Conservation (phyloP, 2,329 filamentous ascomycete species). For the Hansfordia pulvinata region DNA sequence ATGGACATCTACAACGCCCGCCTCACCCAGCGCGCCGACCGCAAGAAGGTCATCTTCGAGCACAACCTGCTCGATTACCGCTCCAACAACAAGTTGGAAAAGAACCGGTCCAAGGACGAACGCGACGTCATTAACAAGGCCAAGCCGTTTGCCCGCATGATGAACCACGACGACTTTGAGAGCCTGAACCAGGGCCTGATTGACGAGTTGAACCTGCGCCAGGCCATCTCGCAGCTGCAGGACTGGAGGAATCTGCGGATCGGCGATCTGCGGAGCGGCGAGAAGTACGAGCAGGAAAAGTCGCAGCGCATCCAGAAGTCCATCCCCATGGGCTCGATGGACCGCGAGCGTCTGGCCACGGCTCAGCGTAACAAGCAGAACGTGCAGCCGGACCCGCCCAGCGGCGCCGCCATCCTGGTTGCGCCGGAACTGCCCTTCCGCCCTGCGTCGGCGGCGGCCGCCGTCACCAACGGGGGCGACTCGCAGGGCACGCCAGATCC, state of each 20-base stretch:
- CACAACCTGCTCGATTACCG: slow-evolving; percentile 88
- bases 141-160: slow-evolving; percentile 92
- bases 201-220: slow-evolving; percentile 80
- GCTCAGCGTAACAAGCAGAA: slow-evolving; percentile 56
- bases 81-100: slow-evolving; percentile 79
- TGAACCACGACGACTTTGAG: slow-evolving; percentile 87
- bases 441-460: slow-evolving; percentile 17
- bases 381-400: slow-evolving; percentile 54
- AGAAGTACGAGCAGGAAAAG: slow-evolving; percentile 90
- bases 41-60: slow-evolving; percentile 95
- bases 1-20: slow-evolving; percentile 97
- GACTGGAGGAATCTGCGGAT: slow-evolving; percentile 86
- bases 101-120: slow-evolving; percentile 93
- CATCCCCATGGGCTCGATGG: slow-evolving; percentile 67
- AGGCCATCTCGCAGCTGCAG: slow-evolving; percentile 81
- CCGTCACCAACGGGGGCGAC: slow-evolving; percentile 11
- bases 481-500: slow-evolving; percentile 11
- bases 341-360: slow-evolving; percentile 63
- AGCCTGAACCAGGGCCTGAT: slow-evolving; percentile 72
- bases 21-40: slow-evolving; percentile 77
- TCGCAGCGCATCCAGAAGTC: slow-evolving; percentile 55
- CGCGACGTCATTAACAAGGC: slow-evolving; percentile 81
- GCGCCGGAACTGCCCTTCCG: slow-evolving; percentile 64
- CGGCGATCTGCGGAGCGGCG: slow-evolving; percentile 69
- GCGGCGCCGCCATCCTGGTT: slow-evolving; percentile 63